Base-by-base conservation (phyloP, 805 yeast species). In the Wickerhamomyces chaumierensis region DNA sequence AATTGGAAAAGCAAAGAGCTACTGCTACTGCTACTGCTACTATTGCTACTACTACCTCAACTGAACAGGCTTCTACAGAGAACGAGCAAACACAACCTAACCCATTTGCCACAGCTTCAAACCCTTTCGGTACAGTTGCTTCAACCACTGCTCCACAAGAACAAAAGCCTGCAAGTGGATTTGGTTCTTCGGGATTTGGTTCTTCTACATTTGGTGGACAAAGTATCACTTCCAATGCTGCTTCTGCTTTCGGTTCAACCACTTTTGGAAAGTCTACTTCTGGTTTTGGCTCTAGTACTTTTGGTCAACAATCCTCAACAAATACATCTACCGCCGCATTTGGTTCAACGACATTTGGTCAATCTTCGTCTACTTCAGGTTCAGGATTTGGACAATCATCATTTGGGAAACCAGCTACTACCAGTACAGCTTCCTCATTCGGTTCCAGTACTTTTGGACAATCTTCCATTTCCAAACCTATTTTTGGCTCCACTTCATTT, bases 381-480 rank as follows among this genome's bases (percentile, higher is more conserved):
- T 21, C 39, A 14, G 36, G n/a, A 27, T 36, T 36, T 31, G 37
- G 38, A 14, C 31, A 29, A 23, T 23, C 41, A 16, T 23, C 32
- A 5, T 35, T 35, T 13, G 46, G 46, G 3, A 21, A 44, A 18
- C 40, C 58, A 5, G 36, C 50, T 4, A 21, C 25, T 11, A 25
- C 29, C 14, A 11, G n/a, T 13, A 28, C 32, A 4, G 29, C 33
- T 14, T 32, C 38, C 14, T 14, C 38, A 9, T 36, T 36, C 19
- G 37, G 34, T 18, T 1, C 57, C n/a, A n/a, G n/a, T n/a, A n/a
- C n/a, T n/a, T n/a, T 54, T 38, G 62, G 60, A 12, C 37, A 53
- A 13, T 31, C 49, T 29, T 33, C 48, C 18, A 31, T 29, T 20
- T 18, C 12, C 36, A 36, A 15, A 15, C 33, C 17, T 15, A 9